Conservation (phyloP, 2,329 filamentous ascomycete genomes). For the Colletotrichum musae region DNA sequence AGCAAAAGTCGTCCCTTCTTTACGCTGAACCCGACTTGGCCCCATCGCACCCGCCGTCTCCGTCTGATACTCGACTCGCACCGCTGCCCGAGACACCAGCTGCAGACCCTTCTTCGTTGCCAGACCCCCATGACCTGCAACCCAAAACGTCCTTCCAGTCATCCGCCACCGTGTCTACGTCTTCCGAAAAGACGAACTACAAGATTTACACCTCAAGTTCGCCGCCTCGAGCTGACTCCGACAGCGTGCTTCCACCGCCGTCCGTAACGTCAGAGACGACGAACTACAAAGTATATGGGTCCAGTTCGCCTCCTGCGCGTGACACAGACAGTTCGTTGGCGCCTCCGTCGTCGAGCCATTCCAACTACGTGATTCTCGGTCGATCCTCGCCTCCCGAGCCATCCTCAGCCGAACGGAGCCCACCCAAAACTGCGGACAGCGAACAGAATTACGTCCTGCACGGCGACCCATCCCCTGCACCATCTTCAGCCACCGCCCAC, state of each 20-base stretch:
- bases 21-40: constrained; percentile 25
- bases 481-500: constrained; percentile 54
- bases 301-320: constrained; percentile 58
- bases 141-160: constrained; percentile 48
- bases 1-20: constrained; percentile 47
- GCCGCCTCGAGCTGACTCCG: constrained; percentile 55
- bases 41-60: constrained; percentile 41
- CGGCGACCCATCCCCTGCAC: constrained; percentile 58
- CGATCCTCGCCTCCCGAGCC: constrained; percentile 64
- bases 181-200: constrained; percentile 69
- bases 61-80: constrained; percentile 48
- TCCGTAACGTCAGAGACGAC: constrained; percentile 65
- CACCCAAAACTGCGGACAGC: constrained; percentile 54
- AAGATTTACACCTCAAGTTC: constrained; percentile 67
- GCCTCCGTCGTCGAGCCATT: constrained; percentile 58
- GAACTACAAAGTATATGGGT: constrained; percentile 69
- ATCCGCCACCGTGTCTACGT: constrained; percentile 56
- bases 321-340: constrained; percentile 57
- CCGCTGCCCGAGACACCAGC: constrained; percentile 48
- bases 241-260: constrained; percentile 50
- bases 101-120: constrained; percentile 11
- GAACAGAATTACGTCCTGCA: constrained; percentile 70
- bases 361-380: constrained; percentile 67
- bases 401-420: constrained; percentile 53
- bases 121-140: constrained; percentile 31